Evolutionary conservation across 257 asterid genomes (phyloP).

Genomic region (Thymus mandschuricus): DNA sequence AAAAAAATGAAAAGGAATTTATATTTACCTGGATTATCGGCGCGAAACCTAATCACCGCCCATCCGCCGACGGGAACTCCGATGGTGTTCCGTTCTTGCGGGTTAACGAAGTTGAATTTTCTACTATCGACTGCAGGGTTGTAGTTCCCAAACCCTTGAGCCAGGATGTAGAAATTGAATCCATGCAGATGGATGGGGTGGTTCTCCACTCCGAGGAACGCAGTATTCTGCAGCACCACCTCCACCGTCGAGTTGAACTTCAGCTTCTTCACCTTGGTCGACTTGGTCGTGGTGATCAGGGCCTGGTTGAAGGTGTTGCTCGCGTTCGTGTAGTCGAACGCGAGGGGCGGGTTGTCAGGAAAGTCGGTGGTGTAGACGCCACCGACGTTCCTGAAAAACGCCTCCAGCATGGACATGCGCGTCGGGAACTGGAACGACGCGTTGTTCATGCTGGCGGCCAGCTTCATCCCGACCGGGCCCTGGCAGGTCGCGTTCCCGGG

Average conservation of each 20-base stretch:
- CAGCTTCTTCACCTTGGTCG: constrained; percentile 55
- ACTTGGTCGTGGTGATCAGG: constrained; percentile 38
- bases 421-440: constrained; percentile 63
- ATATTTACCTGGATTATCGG: constrained; percentile 60
- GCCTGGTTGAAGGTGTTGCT: constrained; percentile 32
- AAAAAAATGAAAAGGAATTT: background rate
- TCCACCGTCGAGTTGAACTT: constrained; percentile 50
- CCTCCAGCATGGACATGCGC: constrained; percentile 59
- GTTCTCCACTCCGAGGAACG: constrained; percentile 49
- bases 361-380: constrained; percentile 63
- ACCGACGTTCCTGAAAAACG: constrained; percentile 45
- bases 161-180: constrained; percentile 57
- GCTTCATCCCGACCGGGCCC: constrained; percentile 47
- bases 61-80: constrained; percentile 73
- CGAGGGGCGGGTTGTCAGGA: constrained; percentile 49
- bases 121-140: constrained; percentile 33
- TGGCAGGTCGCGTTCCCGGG: constrained; percentile 48
- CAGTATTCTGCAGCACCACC: constrained; percentile 65
- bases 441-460: constrained; percentile 78
- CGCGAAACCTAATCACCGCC: constrained; percentile 63
- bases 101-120: constrained; percentile 50
- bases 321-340: constrained; percentile 50
- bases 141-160: constrained; percentile 67
- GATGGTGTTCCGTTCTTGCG: constrained; percentile 65
- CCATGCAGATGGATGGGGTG: constrained; percentile 76